Evolutionary conservation across 495 filamentous ascomycete genomes (phyloP).

Genomic region (Penicillium manginii): DNA sequence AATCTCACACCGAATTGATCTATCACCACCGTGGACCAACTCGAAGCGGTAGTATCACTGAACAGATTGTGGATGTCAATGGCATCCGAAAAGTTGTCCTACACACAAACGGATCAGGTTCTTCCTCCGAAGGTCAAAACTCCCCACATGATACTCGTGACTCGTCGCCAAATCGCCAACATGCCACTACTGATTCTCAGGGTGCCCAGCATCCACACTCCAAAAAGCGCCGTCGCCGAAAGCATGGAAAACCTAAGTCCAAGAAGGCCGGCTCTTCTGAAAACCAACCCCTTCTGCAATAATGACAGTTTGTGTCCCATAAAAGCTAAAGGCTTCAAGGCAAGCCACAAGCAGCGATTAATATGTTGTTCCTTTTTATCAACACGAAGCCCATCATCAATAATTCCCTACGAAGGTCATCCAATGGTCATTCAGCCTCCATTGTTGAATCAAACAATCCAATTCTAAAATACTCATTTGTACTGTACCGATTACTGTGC

Average conservation of each 20-base stretch:
- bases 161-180: conserved; percentile 20
- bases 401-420: no score
- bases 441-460: no score
- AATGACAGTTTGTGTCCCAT: background rate
- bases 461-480: no score
- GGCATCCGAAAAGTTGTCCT: conserved; percentile 86
- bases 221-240: conserved; percentile 39
- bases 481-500: no score
- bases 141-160: conserved; percentile 14
- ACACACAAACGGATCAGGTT: conserved; percentile 65
- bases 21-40: conserved; percentile 58
- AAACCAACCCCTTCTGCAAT: conserved; percentile 29
- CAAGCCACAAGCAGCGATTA: background rate
- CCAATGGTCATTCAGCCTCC: no score
- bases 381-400: background rate
- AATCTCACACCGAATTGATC: conserved; percentile 31
- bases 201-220: conserved; percentile 11
- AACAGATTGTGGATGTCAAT: conserved; percentile 80
- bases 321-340: background rate
- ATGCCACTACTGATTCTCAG: conserved; percentile 11
- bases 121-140: conserved; percentile 34
- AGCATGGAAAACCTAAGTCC: conserved; percentile 23
- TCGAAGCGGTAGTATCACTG: conserved; percentile 85
- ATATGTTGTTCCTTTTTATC: background rate
- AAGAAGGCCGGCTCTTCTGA: conserved; percentile 18